Conservation (phyloP, 1,139 yeast species). For the Suhomyces anneliseae region DNA sequence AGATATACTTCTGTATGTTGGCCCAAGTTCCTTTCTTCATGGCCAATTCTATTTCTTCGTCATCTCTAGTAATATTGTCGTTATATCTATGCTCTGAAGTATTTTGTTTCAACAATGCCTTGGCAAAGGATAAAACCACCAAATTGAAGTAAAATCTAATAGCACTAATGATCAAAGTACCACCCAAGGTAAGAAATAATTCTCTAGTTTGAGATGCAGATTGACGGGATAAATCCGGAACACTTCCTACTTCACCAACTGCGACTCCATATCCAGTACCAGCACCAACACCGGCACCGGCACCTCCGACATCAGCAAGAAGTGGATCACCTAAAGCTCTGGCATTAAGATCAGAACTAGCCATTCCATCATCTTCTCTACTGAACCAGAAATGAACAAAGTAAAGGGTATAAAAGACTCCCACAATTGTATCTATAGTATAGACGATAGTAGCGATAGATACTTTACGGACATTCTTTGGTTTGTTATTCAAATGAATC, state of each 20-base stretch:
- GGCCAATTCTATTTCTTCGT: slow-evolving; percentile 30
- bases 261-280: neutral
- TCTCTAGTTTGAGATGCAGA: slow-evolving; percentile 74
- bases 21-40: slow-evolving; percentile 23
- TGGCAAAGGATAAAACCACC: slow-evolving; percentile 62
- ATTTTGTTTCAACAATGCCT: slow-evolving; percentile 39
- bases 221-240: slow-evolving; percentile 36
- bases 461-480: slow-evolving; percentile 40
- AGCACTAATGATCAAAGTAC: slow-evolving; percentile 54
- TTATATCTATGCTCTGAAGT: slow-evolving; percentile 23
- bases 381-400: slow-evolving; percentile 78
- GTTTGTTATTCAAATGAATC: slow-evolving; percentile 33
- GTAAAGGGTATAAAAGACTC: slow-evolving; percentile 68
- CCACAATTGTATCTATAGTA: slow-evolving; percentile 63
- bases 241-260: slow-evolving; percentile 11
- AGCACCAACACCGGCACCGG: neutral
- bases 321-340: slow-evolving; percentile 2
- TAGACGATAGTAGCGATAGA: slow-evolving; percentile 67
- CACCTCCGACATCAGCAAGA: too few relatives aligned
- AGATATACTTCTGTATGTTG: slow-evolving; percentile 22
- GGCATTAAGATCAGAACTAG: neutral
- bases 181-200: slow-evolving; percentile 60
- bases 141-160: slow-evolving; percentile 66
- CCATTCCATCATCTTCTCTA: slow-evolving; percentile 31
- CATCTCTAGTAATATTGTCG: slow-evolving; percentile 19